These are phyloP conservation scores for Agaricus subrufescens DNA, from an alignment of 768 basidiomycete species.

Conservation along the genomic window DNA sequence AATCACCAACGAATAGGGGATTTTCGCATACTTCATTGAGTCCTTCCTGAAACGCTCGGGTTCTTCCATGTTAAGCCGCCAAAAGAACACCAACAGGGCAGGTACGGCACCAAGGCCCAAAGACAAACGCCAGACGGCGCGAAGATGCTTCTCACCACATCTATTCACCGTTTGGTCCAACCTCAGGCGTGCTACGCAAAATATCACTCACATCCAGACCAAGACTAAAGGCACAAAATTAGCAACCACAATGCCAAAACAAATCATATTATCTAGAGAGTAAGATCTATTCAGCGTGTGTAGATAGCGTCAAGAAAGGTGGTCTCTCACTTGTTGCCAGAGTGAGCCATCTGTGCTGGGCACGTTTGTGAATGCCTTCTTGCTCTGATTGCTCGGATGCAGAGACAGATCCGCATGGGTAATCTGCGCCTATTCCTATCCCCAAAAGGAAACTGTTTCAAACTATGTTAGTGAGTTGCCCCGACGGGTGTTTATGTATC, in stretches of 20 bases:
- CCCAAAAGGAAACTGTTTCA: constrained; percentile 73
- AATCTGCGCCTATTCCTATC: constrained; percentile 84
- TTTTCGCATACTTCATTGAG: constrained; percentile 69
- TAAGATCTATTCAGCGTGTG: background rate
- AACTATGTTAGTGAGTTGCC: background rate
- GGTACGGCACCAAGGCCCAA: constrained; percentile 83
- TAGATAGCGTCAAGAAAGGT: background rate
- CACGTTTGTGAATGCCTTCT: constrained; percentile 66
- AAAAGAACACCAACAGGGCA: constrained; percentile 75
- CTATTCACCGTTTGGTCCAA: constrained; percentile 25
- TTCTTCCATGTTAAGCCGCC: constrained; percentile 84
- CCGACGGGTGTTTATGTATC: background rate
- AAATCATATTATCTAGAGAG: constrained; percentile 73
- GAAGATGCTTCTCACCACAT: constrained; percentile 74
- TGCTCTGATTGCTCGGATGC: constrained; percentile 90
- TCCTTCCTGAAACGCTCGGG: constrained; percentile 69
- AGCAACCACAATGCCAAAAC: constrained; percentile 73
- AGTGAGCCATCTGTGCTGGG: constrained; percentile 84
- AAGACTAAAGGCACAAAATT: constrained; percentile 82
- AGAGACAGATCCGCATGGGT: constrained; percentile 87
- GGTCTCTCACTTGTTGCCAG: constrained; percentile 74
- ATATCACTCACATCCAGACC: constrained; percentile 74
- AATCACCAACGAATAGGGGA: constrained; percentile 75
- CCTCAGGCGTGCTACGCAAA: too few species aligned
- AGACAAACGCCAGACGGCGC: constrained; percentile 84